Base-by-base conservation (phyloP, 2,329 filamentous ascomycete genomes). In the Talaromyces sp. region DNA sequence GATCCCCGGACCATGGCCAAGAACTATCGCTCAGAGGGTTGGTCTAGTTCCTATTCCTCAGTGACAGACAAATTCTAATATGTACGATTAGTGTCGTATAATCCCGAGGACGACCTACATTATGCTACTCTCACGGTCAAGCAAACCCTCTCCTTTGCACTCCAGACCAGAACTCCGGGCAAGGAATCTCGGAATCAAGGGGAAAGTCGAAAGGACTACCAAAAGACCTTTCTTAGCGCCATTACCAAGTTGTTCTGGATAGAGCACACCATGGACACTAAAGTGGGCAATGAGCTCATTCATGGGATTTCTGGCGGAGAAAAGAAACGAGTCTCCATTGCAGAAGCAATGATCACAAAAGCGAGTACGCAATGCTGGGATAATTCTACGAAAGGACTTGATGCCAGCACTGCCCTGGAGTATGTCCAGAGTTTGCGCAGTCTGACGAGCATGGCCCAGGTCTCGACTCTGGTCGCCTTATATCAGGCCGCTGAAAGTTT, bases 301-400 rank as follows among this genome's bases (percentile, higher is more conserved):
- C 84, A 87, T 1, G 89, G 89, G 51, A 82, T 89, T 0, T 86
- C 82, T 7, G 87, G 87, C 25, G 87, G 87, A 37, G 87, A 89
- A 69, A 79, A 86, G 57, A 92, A 94, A 75, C 85, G 91, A 69
- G 89, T 95, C 5, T 89, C 85, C 45, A 91, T 94, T 61, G 89
- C 88, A 1, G 89, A 94, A 72, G 89, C 89, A 63, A 81, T 87
- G 60, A 77, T 91, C 10, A 86, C 86, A 15, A 75, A 75, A n/a
- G 82, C 84, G 1, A 84, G 80, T 41, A 77, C 83, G 1, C 86
- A 89, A 69, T 87, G 85, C 60, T 94, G 89, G 89, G 90, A 88
- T 60, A 90, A 90, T 63, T 85, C 81, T 22, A 92, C 89, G 0
- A 80, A 83, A 53, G 89, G 89, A 10, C 78, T 93, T 0, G 89